Percentiles rank a stretch among this genome's conserved stretches.
Conservation (phyloP, 2,329 filamentous ascomycete genomes). For the Akanthomyces muscarius region DNA sequence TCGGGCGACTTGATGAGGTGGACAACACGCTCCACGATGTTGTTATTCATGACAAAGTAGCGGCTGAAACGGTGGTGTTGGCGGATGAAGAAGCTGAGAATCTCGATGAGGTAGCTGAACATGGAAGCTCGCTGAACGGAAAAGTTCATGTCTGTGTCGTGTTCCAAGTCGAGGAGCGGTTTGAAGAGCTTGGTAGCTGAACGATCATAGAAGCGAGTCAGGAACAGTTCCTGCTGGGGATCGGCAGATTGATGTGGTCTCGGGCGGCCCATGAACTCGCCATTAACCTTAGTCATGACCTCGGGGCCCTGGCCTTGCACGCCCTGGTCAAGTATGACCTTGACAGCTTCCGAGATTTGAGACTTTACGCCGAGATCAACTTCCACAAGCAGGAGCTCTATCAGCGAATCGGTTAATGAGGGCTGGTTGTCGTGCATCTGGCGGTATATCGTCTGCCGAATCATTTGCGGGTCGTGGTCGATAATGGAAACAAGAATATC, state of each 20-base stretch:
- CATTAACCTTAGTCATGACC: conserved; percentile 57
- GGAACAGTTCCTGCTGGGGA: conserved; percentile 78
- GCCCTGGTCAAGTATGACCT: conserved; percentile 80
- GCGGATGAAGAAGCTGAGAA: conserved; percentile 88
- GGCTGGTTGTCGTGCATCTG: conserved; percentile 83
- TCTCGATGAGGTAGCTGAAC: conserved; percentile 86
- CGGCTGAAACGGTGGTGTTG: conserved; percentile 85
- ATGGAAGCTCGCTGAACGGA: conserved; percentile 82
- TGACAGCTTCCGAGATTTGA: conserved; percentile 91
- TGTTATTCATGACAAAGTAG: conserved; percentile 78
- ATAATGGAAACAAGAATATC: conserved; percentile 93
- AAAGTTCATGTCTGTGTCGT: conserved; percentile 64
- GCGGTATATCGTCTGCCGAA: conserved; percentile 87
- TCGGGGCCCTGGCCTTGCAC: conserved; percentile 46
- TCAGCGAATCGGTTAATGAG: conserved; percentile 85
- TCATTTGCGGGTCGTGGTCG: conserved; percentile 92
- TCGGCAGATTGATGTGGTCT: conserved; percentile 52
- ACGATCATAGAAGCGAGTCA: conserved; percentile 84
- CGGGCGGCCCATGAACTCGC: conserved; percentile 63
- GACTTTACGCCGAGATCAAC: conserved; percentile 92
- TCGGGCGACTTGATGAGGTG: conserved; percentile 79
- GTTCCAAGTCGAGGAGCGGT: conserved; percentile 77
- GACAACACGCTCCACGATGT: conserved; percentile 71
- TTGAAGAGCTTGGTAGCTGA: conserved; percentile 82
- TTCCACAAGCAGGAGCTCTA: conserved; percentile 86